A percentile compares a stretch with the other conserved stretches of the same genome.
phyloP scores from a whole-genome alignment of 1,284 basidiomycete genomes.

The Heterobasidion irregulare region DNA sequence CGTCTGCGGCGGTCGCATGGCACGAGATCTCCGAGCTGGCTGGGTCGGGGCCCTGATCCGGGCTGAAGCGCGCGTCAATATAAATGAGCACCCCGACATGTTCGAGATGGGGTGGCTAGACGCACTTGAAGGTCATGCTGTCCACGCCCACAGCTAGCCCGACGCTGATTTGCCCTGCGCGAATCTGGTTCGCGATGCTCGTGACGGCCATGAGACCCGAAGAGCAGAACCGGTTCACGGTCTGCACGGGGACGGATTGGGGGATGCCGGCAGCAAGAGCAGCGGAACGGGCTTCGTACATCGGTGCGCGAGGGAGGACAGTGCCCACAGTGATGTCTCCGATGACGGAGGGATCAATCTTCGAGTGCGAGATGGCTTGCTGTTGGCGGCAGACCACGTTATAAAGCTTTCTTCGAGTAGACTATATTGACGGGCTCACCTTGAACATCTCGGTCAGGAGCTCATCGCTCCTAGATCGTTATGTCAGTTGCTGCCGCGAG shows the following conservation, averaged over 20 bases:
- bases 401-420: background rate
- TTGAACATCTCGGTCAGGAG: slow-evolving; percentile 5
- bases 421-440: background rate
- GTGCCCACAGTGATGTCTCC: slow-evolving; percentile 62
- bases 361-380: slow-evolving; percentile 4
- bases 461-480: slow-evolving; percentile 2
- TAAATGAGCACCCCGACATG: too few relatives aligned
- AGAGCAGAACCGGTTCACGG: slow-evolving; percentile 75
- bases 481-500: background rate
- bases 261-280: slow-evolving; percentile 80
- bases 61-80: background rate
- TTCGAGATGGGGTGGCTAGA: background rate
- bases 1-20: slow-evolving; percentile 33
- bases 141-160: slow-evolving; percentile 83
- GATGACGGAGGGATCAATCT: slow-evolving; percentile 3
- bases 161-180: slow-evolving; percentile 75
- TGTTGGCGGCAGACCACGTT: background rate
- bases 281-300: slow-evolving; percentile 64
- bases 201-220: slow-evolving; percentile 68
- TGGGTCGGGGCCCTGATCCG: background rate
- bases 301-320: slow-evolving; percentile 50
- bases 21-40: slow-evolving; percentile 18
- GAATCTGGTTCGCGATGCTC: slow-evolving; percentile 75
- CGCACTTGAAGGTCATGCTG: slow-evolving; percentile 74
- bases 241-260: slow-evolving; percentile 66